Conservation (phyloP, 164 flowering plant species). For the Hamamelis virginiana region DNA sequence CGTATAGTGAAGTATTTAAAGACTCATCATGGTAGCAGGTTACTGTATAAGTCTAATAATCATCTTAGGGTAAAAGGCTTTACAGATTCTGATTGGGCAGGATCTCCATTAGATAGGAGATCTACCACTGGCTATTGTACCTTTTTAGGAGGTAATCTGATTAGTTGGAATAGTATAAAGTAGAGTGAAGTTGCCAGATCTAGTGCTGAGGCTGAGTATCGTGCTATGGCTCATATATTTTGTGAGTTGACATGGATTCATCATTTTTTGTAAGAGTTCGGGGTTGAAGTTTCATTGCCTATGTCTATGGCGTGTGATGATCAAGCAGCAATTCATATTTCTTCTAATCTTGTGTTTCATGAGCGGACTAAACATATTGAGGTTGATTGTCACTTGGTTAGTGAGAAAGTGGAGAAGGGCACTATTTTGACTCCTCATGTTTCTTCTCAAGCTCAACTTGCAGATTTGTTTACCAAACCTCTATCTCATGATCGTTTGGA, state of each 20-base stretch:
- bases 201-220: constrained; percentile 9
- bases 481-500: too few relatives aligned
- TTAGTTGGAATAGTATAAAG: constrained; percentile 1
- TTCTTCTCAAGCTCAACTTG: neutral
- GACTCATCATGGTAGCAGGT: neutral
- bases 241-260: neutral
- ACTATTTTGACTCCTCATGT: neutral
- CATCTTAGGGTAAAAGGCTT: neutral
- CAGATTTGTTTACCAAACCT: constrained; percentile 1
- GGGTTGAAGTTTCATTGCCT: neutral
- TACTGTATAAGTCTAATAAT: neutral
- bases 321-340: constrained; percentile 3
- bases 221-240: neutral
- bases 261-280: neutral
- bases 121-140: neutral
- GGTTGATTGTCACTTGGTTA: neutral
- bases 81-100: neutral
- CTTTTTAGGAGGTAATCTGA: neutral
- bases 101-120: neutral
- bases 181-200: neutral
- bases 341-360: constrained; percentile 7
- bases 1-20: neutral
- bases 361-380: constrained; percentile 11
- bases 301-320: neutral
- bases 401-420: neutral